Conservation (phyloP, 306 rosid genomes). For the Mimosa bimucronata region DNA sequence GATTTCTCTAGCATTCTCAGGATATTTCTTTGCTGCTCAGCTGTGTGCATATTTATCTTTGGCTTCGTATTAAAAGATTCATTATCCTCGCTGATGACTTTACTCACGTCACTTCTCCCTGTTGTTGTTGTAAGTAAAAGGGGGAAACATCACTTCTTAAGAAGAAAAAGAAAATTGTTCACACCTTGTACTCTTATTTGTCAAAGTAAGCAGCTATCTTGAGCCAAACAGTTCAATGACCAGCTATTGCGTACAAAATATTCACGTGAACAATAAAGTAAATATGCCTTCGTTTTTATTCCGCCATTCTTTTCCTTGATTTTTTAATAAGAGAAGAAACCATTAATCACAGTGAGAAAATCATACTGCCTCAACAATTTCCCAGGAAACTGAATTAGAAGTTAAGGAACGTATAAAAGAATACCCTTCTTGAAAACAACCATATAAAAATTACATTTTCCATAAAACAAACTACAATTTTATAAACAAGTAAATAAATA, state of each 20-base stretch:
- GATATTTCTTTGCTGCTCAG: constrained; percentile 67
- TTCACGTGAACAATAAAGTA: not conserved
- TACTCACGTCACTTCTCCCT: constrained; percentile 56
- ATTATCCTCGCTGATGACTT: constrained; percentile 46
- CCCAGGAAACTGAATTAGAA: constrained; percentile 32
- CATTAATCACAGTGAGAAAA: constrained; percentile 9
- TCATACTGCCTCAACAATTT: constrained; percentile 23
- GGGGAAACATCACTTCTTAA: not conserved
- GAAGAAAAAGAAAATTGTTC: constrained; percentile 21
- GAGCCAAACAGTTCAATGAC: constrained; percentile 30
- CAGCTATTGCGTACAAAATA: not conserved
- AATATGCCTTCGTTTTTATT: not conserved
- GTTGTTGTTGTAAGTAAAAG: constrained; percentile 36
- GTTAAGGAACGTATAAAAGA: constrained; percentile 31
- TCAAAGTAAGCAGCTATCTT: constrained; percentile 37
- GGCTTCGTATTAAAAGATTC: constrained; percentile 41
- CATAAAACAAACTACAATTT: constrained; percentile 4
- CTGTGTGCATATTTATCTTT: constrained; percentile 61
- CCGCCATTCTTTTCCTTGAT: not conserved
- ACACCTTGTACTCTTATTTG: constrained; percentile 23
- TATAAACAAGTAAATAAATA: constrained; percentile 1
- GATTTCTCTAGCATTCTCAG: constrained; percentile 82
- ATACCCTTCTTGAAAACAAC: constrained; percentile 20
- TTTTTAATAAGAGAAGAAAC: constrained; percentile 5
- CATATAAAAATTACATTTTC: constrained; percentile 24